Evolutionary conservation across 495 filamentous ascomycete genomes (phyloP).

Genomic region (Tuber borchii): DNA sequence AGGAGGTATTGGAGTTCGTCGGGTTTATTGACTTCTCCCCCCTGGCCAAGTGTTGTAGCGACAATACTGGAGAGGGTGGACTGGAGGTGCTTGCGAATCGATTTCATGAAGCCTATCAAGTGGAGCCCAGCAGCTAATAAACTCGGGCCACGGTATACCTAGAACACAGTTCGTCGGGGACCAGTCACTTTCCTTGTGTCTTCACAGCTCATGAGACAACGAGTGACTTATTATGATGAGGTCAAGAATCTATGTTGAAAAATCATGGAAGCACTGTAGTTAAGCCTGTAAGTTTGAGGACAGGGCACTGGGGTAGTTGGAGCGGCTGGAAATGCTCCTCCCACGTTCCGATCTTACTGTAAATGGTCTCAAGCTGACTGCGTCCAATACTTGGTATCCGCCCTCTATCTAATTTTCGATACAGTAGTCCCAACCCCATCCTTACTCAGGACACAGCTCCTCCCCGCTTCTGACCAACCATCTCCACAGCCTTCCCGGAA

Average conservation of each 20-base stretch:
- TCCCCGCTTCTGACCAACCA: background rate
- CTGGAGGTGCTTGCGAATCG: background rate
- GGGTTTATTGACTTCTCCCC: background rate
- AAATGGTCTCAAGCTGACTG: background rate
- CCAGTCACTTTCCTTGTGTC: background rate
- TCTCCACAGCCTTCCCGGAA: background rate
- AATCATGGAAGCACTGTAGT: background rate
- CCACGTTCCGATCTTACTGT: background rate
- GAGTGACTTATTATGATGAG: background rate
- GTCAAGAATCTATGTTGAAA: background rate
- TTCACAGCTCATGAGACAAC: background rate
- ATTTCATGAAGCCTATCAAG: background rate
- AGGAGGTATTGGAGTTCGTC: background rate
- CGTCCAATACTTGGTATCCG: background rate
- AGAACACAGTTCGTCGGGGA: background rate
- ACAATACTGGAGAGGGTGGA: background rate
- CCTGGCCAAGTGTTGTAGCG: background rate
- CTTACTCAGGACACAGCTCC: background rate
- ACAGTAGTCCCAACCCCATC: background rate
- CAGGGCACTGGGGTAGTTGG: background rate
- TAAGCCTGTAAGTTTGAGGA: background rate
- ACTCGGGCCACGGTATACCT: background rate
- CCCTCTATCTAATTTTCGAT: background rate
- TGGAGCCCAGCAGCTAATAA: background rate
- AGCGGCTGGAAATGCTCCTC: no score